phyloP scores from a whole-genome alignment of 2,329 filamentous ascomycete species.

The Stachybotrys chartarum region DNA sequence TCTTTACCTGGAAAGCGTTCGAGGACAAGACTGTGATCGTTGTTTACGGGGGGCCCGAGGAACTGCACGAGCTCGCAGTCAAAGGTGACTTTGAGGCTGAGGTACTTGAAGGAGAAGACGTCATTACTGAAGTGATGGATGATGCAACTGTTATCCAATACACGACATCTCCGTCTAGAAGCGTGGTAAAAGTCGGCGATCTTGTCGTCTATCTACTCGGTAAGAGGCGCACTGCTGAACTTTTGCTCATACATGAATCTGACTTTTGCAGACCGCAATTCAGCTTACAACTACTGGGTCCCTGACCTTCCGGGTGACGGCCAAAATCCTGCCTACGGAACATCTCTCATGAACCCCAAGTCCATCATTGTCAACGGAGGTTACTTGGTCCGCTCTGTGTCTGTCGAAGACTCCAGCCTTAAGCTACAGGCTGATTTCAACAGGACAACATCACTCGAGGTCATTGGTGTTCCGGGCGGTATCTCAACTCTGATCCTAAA shows the following conservation, averaged over 20 bases:
- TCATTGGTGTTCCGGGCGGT: slow-evolving; percentile 53
- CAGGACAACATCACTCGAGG: slow-evolving; percentile 56
- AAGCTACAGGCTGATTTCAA: slow-evolving; percentile 67
- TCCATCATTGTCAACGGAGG: slow-evolving; percentile 56
- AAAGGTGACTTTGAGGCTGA: slow-evolving; percentile 12
- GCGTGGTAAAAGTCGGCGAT: slow-evolving; percentile 14
- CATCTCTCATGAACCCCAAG: slow-evolving; percentile 24
- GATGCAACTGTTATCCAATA: slow-evolving; percentile 3
- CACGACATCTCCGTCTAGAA: background rate
- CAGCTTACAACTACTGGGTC: slow-evolving; percentile 64
- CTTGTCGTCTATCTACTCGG: slow-evolving; percentile 34
- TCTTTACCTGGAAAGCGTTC: slow-evolving; percentile 63
- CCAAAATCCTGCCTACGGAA: slow-evolving; percentile 19
- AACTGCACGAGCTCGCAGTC: slow-evolving; percentile 56
- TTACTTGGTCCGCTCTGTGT: slow-evolving; percentile 57
- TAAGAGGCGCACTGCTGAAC: slow-evolving; percentile 7
- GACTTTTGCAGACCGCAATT: slow-evolving; percentile 45
- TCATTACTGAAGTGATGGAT: slow-evolving; percentile 12
- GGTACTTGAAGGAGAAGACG: slow-evolving; percentile 16
- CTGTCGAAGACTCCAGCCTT: slow-evolving; percentile 47
- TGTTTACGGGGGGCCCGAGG: slow-evolving; percentile 55
- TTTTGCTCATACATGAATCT: background rate
- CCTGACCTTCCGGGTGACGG: slow-evolving; percentile 34
- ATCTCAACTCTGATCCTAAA: slow-evolving; percentile 39
- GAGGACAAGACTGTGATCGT: slow-evolving; percentile 51